These are phyloP conservation scores for Colletotrichum viniferum DNA, from an alignment of 2,329 filamentous ascomycete species.

Conservation along the genomic window DNA sequence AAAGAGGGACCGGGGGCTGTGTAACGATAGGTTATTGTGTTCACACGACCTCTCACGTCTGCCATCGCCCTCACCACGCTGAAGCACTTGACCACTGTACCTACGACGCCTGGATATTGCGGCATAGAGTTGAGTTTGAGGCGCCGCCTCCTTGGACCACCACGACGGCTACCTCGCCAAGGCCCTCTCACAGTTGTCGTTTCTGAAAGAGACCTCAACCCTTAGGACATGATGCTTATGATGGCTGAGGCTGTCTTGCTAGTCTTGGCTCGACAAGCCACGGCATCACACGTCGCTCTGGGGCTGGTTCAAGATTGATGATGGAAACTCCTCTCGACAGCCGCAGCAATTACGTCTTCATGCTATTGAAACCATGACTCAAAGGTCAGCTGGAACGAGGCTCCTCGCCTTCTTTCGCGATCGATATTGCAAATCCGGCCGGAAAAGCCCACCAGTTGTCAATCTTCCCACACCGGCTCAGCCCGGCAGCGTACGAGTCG, in stretches of 20 bases:
- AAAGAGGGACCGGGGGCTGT: slow-evolving; percentile 11
- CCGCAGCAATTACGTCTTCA: slow-evolving; percentile 4
- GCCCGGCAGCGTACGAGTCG: slow-evolving; percentile 7
- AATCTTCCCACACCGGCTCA: neutral
- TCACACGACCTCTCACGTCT: neutral
- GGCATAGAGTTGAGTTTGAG: neutral
- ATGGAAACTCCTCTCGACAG: neutral
- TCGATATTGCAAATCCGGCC: neutral
- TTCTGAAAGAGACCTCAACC: neutral
- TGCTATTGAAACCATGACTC: neutral
- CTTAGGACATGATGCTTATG: neutral
- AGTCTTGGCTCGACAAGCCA: slow-evolving; percentile 4
- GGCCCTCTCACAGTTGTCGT: neutral
- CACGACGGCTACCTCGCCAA: neutral
- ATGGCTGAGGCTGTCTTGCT: neutral
- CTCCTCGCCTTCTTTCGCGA: neutral
- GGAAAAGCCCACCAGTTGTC: neutral
- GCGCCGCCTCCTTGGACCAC: slow-evolving; percentile 1
- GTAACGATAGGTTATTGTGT: neutral
- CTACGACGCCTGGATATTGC: slow-evolving; percentile 3
- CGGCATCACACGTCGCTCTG: neutral
- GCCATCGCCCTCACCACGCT: neutral
- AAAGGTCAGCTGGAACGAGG: neutral
- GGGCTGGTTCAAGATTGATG: neutral
- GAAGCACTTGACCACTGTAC: neutral